phyloP scores from a whole-genome alignment of 2,329 filamentous ascomycete species.

The Gnomoniopsis smithogilvyi region DNA sequence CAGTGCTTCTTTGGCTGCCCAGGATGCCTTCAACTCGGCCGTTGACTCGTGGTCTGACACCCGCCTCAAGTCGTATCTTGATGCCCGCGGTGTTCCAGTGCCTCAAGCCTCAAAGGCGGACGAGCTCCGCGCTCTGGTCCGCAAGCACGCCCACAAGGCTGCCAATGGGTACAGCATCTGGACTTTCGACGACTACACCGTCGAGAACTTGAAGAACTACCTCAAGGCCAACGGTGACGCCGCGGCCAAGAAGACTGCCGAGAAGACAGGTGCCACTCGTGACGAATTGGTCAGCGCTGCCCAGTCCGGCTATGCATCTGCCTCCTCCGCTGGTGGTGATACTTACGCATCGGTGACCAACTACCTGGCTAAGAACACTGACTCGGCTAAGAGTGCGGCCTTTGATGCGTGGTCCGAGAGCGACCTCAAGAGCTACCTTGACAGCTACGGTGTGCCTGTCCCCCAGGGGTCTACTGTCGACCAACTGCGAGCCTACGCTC shows the following conservation, averaged over 20 bases:
- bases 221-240: slow-evolving; percentile 50
- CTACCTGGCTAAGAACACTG: slow-evolving; percentile 65
- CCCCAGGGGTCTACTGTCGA: slow-evolving; percentile 68
- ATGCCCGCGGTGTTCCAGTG: slow-evolving; percentile 72
- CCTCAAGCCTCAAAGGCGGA: slow-evolving; percentile 70
- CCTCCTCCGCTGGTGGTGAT: slow-evolving; percentile 54
- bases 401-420: slow-evolving; percentile 73
- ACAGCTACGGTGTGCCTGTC: slow-evolving; percentile 69
- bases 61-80: slow-evolving; percentile 74
- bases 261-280: slow-evolving; percentile 63
- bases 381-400: slow-evolving; percentile 58
- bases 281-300: slow-evolving; percentile 70
- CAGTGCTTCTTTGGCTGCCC: slow-evolving; percentile 56
- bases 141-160: slow-evolving; percentile 69
- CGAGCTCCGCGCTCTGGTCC: slow-evolving; percentile 71
- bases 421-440: slow-evolving; percentile 75
- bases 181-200: slow-evolving; percentile 76
- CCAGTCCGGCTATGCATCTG: slow-evolving; percentile 57
- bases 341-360: slow-evolving; percentile 67
- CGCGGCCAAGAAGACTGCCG: slow-evolving; percentile 55
- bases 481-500: slow-evolving; percentile 66
- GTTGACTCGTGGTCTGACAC: slow-evolving; percentile 68
- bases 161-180: slow-evolving; percentile 66
- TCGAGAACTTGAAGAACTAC: slow-evolving; percentile 65
- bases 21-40: slow-evolving; percentile 65